Evolutionary conservation across 2,329 filamentous ascomycete species (phyloP).

Genomic region (Apiospora kogelbergensis): DNA sequence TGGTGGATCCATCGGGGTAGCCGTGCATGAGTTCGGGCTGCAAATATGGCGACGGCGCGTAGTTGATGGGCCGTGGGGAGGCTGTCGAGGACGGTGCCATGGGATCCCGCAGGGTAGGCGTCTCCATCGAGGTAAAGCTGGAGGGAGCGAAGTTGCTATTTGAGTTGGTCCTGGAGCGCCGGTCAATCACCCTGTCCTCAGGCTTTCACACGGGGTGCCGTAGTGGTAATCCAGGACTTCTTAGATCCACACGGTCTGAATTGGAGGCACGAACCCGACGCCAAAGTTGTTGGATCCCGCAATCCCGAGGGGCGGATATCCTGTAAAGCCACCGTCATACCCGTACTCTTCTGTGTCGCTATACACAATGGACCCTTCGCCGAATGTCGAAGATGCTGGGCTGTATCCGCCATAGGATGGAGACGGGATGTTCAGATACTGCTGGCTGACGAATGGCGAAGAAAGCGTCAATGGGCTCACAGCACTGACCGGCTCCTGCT

Average conservation of each 20-base stretch:
- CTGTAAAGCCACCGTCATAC: constrained; percentile 46
- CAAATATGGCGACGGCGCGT: constrained; percentile 46
- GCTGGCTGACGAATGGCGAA: constrained; percentile 53
- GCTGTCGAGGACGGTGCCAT: constrained; percentile 22
- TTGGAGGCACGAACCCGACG: constrained; percentile 64
- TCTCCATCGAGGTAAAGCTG: constrained; percentile 44
- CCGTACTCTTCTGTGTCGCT: constrained; percentile 61
- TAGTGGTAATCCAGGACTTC: constrained; percentile 39
- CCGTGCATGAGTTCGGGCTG: constrained; percentile 42
- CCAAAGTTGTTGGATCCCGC: constrained; percentile 44
- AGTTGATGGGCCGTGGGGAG: constrained; percentile 36
- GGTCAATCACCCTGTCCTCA: constrained; percentile 54
- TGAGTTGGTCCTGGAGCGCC: constrained; percentile 47
- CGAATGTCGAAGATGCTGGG: constrained; percentile 62
- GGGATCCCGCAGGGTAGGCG: constrained; percentile 30
- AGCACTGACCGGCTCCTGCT: constrained; percentile 45
- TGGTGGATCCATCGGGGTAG: constrained; percentile 38
- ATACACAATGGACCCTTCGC: constrained; percentile 60
- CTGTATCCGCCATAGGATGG: constrained; percentile 61
- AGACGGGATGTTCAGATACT: constrained; percentile 65
- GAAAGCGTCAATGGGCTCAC: constrained; percentile 57
- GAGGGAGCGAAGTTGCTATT: constrained; percentile 36
- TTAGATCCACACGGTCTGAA: constrained; percentile 62
- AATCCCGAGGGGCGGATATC: constrained; percentile 47
- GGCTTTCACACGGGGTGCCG: constrained; percentile 37